Evolutionary conservation across 2,329 filamentous ascomycete species (phyloP).

Genomic region (Scolecobasidium constrictum): DNA sequence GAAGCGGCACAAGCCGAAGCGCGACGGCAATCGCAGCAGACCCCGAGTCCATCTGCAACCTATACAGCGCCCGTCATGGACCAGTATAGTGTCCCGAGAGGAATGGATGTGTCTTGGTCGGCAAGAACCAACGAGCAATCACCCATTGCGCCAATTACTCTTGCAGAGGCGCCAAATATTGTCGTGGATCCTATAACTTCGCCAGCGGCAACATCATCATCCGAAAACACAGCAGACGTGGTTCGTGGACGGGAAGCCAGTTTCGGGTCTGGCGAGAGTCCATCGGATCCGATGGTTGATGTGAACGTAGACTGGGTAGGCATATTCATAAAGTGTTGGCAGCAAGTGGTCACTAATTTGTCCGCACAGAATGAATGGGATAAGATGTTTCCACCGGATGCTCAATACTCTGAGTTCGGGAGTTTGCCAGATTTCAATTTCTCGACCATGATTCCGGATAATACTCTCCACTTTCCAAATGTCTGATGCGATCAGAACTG

Average conservation of each 20-base stretch:
- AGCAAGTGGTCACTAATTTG: not conserved
- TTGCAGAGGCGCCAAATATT: conserved; percentile 1
- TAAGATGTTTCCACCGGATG: conserved; percentile 28
- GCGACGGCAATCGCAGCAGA: conserved; percentile 7
- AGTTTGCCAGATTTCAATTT: conserved; percentile 7
- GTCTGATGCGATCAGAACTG: no score
- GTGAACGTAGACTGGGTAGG: conserved; percentile 62
- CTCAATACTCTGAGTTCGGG: conserved; percentile 15
- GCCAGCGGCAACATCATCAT: not conserved
- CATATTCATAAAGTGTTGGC: conserved; percentile 12
- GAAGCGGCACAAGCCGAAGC: conserved; percentile 15
- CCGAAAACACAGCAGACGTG: conserved; percentile 1
- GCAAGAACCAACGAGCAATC: conserved; percentile 1
- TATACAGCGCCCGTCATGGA: not conserved
- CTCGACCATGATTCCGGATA: not conserved
- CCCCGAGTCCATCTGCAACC: not conserved
- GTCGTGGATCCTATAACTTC: not conserved
- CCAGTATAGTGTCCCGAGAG: not conserved
- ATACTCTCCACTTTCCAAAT: no score
- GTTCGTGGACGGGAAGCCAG: conserved; percentile 5
- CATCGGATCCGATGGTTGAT: conserved; percentile 27
- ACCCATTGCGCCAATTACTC: not conserved
- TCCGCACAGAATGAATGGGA: conserved; percentile 34
- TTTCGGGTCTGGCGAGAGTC: not conserved
- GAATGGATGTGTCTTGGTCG: not conserved